Base-by-base conservation (phyloP, 768 basidiomycete genomes). In the Mycena filopes region DNA sequence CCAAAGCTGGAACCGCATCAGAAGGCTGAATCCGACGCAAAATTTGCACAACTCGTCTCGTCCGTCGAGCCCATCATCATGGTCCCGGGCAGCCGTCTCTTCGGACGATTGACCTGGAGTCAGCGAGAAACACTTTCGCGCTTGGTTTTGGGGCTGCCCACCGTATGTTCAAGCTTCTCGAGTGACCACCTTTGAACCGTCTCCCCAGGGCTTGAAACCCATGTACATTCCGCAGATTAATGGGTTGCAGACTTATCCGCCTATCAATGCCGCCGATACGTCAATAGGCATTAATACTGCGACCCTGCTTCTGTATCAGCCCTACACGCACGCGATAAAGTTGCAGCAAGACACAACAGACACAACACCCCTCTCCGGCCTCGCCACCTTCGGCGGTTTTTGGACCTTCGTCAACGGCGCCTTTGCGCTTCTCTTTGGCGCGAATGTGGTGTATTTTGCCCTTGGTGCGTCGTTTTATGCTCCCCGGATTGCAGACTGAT, bases 331-430 rank as follows among this genome's bases (percentile, higher is more conserved):
- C 23, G 43, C 43, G n/a, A 45, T 23, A n/a, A n/a, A 21, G 23
- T 21, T 45, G 12, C 4, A 11, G 12, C 43, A 25, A 21, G 43
- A 45, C 43, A 12, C 7, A 12, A 21, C 43, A 12, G 43, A 45
- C 23, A 21, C 23, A 21, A 21, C 43, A 5, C n/a, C 43, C 23
- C 23, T 45, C 12, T 45, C 43, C n/a, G 21, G 43, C n/a, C 43
- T 45, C 10, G 21, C 43, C 21, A 49, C 48, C 7, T 49, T 49
- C 25, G 48, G 48, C 31, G 48, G 48, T 49, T 49, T 49, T 29
- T 49, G 48, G 48, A 29, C 48, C 11, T 49, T 49, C 10, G 48
- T 49, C 29, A 33, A 49, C 9, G 48, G 48, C 12, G 29, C 48
- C 29, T 49, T 49, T 49, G 29, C 29, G 18, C 48, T 49, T 20